Base-by-base conservation (phyloP, 2,329 filamentous ascomycete species). In the Aspergillus fischeri region DNA sequence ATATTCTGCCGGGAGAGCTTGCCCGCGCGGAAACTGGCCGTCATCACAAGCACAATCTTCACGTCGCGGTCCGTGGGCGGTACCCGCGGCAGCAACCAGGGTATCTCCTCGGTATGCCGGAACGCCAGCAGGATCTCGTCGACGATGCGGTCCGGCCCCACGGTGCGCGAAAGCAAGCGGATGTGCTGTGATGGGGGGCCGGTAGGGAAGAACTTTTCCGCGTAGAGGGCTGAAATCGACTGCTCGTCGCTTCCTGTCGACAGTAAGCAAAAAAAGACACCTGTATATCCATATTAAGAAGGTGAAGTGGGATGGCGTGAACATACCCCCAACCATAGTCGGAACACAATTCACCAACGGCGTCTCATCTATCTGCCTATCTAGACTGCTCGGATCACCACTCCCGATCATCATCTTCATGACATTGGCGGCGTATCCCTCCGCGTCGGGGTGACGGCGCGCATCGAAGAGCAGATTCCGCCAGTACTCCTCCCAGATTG, bases 111-210 rank as follows among this genome's bases (percentile, higher is more conserved):
- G 1, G 80, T 81, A 66, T 86, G 83, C 47, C 77, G 78, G 69
- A 85, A 84, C 0, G 77, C 73, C 41, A 85, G 70, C 58, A 79
- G 73, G 11, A 86, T 72, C 66, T 86, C 83, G 65, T 86, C 83
- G 27, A 85, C 82, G 35, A 86, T 76, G 25, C 80, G 77, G 65
- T 84, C 81, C 2, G 75, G 73, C 10, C 82, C 83, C 6, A 83
- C 75, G 2, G 83, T 86, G 28, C 83, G 78, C 3, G 78, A 81
- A 9, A 86, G 68, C 2, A 86, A 76, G 17, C 77, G 78, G 58
- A 83, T 74, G 49, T 75, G 72, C 49, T 80, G 69, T 6, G 77
- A 78, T 1, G 75, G 73, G 1, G 80, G 79, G 0, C 81, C 77
- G 45, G 73, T 70, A 0, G 78, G 77, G 21, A 81, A 75, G 70